Percentiles rank a stretch among this genome's conserved stretches.
Evolutionary conservation across 352 stramenopile species (phyloP).

Genomic region (Pythium rhizo-oryzae): DNA sequence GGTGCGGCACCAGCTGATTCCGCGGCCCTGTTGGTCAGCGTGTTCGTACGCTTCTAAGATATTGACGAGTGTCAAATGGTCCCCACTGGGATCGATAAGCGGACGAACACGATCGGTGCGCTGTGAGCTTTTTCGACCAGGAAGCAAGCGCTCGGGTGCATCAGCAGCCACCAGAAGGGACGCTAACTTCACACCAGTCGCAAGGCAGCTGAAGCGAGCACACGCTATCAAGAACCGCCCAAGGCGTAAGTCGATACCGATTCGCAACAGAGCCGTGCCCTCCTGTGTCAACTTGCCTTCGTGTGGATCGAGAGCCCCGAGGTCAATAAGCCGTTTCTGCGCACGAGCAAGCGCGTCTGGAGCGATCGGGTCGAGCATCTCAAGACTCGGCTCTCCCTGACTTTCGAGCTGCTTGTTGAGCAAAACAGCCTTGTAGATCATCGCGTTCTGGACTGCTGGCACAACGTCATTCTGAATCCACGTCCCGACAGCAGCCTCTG

Average conservation of each 20-base stretch:
- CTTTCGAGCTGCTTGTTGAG: conserved; percentile 26
- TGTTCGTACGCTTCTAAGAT: conserved; percentile 25
- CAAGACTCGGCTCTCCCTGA: conserved; percentile 5
- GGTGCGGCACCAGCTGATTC: conserved; percentile 22
- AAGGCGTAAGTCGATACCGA: conserved; percentile 27
- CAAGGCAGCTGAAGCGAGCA: conserved; percentile 24
- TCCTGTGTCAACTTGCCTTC: conserved; percentile 19
- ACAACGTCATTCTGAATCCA: conserved; percentile 2
- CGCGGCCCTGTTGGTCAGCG: background rate
- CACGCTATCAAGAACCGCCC: conserved; percentile 31
- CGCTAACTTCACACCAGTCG: conserved; percentile 27
- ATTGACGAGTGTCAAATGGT: conserved; percentile 32
- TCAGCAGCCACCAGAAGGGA: conserved; percentile 23
- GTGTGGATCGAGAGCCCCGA: conserved; percentile 22
- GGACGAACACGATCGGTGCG: background rate
- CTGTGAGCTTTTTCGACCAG: conserved; percentile 1
- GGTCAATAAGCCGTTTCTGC: conserved; percentile 5
- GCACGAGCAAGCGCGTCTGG: background rate
- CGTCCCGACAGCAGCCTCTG: conserved; percentile 4
- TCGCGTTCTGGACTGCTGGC: conserved; percentile 19
- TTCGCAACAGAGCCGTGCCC: conserved; percentile 14
- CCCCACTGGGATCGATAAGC: conserved; percentile 22
- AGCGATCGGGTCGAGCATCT: conserved; percentile 25
- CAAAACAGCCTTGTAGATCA: conserved; percentile 34
- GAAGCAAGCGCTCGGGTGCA: conserved; percentile 22